These are phyloP conservation scores for Suillus subaureus DNA, from an alignment of 768 basidiomycete genomes.

Conservation along the genomic window DNA sequence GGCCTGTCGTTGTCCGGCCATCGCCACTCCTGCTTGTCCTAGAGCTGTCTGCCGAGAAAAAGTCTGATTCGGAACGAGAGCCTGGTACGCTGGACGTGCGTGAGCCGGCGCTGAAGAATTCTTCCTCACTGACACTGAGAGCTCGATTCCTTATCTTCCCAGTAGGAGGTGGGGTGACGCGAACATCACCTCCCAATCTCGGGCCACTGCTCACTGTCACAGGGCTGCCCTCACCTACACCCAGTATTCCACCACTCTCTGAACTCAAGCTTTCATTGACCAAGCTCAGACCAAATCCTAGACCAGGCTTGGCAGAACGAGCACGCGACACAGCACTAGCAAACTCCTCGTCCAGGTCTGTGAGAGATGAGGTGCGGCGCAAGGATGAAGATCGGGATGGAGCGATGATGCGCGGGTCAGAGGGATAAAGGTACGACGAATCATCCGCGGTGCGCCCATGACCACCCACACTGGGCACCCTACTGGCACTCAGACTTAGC, in stretches of 20 bases:
- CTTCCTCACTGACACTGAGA: conserved; percentile 43
- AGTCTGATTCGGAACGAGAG: conserved; percentile 31
- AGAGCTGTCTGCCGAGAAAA: conserved; percentile 36
- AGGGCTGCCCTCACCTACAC: conserved; percentile 60
- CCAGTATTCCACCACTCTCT: conserved; percentile 37
- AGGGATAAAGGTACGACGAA: conserved; percentile 68
- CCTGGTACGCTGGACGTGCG: conserved; percentile 34
- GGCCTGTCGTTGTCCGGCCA: conserved; percentile 28
- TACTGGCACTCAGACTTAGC: neutral
- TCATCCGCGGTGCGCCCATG: conserved; percentile 64
- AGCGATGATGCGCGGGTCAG: conserved; percentile 72
- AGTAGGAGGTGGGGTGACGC: conserved; percentile 49
- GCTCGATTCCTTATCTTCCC: conserved; percentile 32
- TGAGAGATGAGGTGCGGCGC: conserved; percentile 71
- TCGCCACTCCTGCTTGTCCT: conserved; percentile 31
- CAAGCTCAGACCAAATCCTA: conserved; percentile 47
- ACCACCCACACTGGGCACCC: neutral
- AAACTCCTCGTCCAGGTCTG: conserved; percentile 70
- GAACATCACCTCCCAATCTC: conserved; percentile 42
- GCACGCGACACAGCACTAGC: conserved; percentile 45
- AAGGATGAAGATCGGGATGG: conserved; percentile 62
- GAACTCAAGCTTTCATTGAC: conserved; percentile 14
- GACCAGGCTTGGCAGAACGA: conserved; percentile 42
- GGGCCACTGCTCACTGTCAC: conserved; percentile 76
- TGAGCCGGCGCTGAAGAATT: conserved; percentile 48